Evolutionary conservation across 2,329 filamentous ascomycete species (phyloP).

Genomic region (Zymoseptoria pseudotritici): DNA sequence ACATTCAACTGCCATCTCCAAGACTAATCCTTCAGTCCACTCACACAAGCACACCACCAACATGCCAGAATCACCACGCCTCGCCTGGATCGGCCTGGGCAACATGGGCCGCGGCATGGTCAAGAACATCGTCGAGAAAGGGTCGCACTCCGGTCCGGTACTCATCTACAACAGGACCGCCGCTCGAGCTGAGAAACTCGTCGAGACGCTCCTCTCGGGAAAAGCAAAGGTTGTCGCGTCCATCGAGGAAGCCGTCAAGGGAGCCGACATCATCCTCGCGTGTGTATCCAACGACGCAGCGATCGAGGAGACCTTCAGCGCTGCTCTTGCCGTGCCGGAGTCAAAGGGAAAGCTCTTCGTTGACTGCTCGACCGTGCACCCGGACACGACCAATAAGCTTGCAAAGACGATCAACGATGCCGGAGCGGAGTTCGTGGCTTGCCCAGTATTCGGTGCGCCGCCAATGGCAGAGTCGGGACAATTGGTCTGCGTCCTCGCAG

Average conservation of each 20-base stretch:
- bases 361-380: conserved; percentile 83
- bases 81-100: conserved; percentile 76
- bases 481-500: conserved; percentile 67
- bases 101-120: conserved; percentile 86
- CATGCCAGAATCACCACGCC: conserved; percentile 14
- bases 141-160: conserved; percentile 60
- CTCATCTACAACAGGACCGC: conserved; percentile 74
- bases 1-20: not conserved
- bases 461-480: conserved; percentile 63
- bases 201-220: conserved; percentile 50
- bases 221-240: conserved; percentile 58
- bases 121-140: conserved; percentile 76
- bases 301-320: conserved; percentile 54
- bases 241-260: conserved; percentile 58
- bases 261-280: conserved; percentile 72
- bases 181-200: conserved; percentile 57
- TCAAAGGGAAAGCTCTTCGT: conserved; percentile 77
- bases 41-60: not conserved
- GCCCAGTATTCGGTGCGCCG: conserved; percentile 65
- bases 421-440: conserved; percentile 68
- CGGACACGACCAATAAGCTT: conserved; percentile 65
- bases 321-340: conserved; percentile 46
- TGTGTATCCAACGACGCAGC: conserved; percentile 74
- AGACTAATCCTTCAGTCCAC: not conserved
- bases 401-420: conserved; percentile 50